Evolutionary conservation across 2,329 filamentous ascomycete species (phyloP), one percentile per base, ranked within the genome.

Genomic region (Botryotinia globosa): DNA sequence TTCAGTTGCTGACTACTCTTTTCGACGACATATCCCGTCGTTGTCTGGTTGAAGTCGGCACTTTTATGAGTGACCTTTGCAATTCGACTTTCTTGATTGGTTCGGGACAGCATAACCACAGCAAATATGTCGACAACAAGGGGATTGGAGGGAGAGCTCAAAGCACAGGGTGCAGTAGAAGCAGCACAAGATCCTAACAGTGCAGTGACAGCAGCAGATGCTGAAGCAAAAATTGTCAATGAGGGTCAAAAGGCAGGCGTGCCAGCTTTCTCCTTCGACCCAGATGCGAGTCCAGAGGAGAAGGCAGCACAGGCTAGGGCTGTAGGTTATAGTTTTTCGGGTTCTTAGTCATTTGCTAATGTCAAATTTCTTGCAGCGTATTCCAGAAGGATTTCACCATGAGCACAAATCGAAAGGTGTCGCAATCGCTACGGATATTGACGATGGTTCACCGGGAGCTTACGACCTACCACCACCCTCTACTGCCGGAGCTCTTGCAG

Each of bases 251-350:
- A 92, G 78, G 93, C 91, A 20, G 96, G 96, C 59, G 89, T 92
- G 37, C 84, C 91, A 44, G 94, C 94, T 75, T 96, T 92, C 81
- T 88, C 90, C 75, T 99, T 98, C 83, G 88, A 99, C 80, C 94
- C 96, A 0, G 84, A 97, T 84, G 94, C 94, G 59, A 91, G 87
- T 61, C 87, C 91, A 0, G 93, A 94, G 81, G 87, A 97, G 82
- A 99, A 99, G 85, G 91, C 88, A 74, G 91, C 91, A 45, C 92
- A 94, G 81, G 91, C 92, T 34, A 86, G 87, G 86, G 88, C 90
- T 80, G 94, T 97, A 86, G 79, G 91, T 86, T 54, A 63, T 64
- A 67, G 39, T 9, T 37, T 56, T 39, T 32, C n/a, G 29, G 37
- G 3, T 61, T 37, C 73, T 37, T 32, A 20, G 29, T 37, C 42